phyloP scores from a whole-genome alignment of 2,329 filamentous ascomycete species.

The Phaeosphaeria sp. region DNA sequence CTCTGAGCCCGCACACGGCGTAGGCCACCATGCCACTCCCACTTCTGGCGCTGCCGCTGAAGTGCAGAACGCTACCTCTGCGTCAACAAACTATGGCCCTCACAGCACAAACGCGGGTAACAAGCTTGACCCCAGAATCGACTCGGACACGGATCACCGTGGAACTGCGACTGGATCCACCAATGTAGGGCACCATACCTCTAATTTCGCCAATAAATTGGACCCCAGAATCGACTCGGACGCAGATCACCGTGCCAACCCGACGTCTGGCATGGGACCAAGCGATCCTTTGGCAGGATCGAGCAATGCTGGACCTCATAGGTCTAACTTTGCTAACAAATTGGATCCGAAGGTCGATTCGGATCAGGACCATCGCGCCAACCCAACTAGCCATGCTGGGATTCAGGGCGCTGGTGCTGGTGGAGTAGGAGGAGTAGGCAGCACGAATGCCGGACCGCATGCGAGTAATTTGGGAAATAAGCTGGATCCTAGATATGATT shows the following conservation, averaged over 20 bases:
- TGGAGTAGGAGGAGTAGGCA: conserved; percentile 19
- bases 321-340: conserved; percentile 17
- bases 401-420: conserved; percentile 27
- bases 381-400: conserved; percentile 8
- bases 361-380: conserved; percentile 23
- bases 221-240: conserved; percentile 36
- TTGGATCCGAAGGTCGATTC: conserved; percentile 29
- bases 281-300: conserved; percentile 22
- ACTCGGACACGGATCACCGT: conserved; percentile 34
- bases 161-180: conserved; percentile 26
- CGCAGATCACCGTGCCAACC: conserved; percentile 28
- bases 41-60: conserved; percentile 30
- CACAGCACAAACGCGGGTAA: conserved; percentile 41
- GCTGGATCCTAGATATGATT: conserved; percentile 26
- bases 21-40: conserved; percentile 14
- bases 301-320: conserved; percentile 15
- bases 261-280: conserved; percentile 26
- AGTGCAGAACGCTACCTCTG: conserved; percentile 25
- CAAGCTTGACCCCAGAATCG: conserved; percentile 36
- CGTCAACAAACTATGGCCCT: conserved; percentile 40
- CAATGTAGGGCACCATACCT: conserved; percentile 37
- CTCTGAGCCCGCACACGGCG: conserved; percentile 2
- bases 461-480: conserved; percentile 18
- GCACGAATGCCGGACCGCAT: conserved; percentile 18
- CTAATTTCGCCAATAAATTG: conserved; percentile 37